Evolutionary conservation across 768 basidiomycete genomes (phyloP), one percentile per base, ranked within the genome.

Genomic region (Leccinum truebloodii): DNA sequence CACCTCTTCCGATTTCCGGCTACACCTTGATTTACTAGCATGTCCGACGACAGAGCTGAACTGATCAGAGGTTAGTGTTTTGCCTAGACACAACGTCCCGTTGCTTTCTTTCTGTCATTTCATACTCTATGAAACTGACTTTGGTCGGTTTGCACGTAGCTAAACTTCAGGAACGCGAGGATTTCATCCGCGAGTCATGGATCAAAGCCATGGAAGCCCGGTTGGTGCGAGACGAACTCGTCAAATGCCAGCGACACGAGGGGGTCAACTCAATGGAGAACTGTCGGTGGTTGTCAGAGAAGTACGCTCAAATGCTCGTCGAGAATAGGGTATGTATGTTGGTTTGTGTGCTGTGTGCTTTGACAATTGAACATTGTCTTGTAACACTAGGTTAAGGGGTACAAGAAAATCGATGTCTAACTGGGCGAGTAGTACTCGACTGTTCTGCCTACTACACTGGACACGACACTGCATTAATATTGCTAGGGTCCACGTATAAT

Each of bases 221-320:
- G 52, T 80, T 98, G 60, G 93, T 97, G 52, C 86, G 87, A 62
- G 89, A 92, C 59, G 92, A 95, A 74, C 84, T 98, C 57, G 81
- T 85, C 59, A 94, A 92, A 76, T 98, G 95, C 78, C 92, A 95
- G 69, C 82, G 84, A 67, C 81, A 83, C 7, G 95, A 98, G 78
- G 94, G 95, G 34, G 91, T 95, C 41, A 97, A 98, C 76, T 87
- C 92, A 69, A 86, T 92, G 62, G 90, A 95, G 75, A 90, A 86
- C 68, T 98, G 95, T 78, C 87, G 84, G 71, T 89, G 93, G 79
- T 75, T 95, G 51, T 84, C 91, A 51, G 88, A 95, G 61, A 88
- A 87, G 72, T 97, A 97, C 70, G 72, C 87, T 32, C 77, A 77
- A 30, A 91, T 95, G 87, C 77, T 98, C 56, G 77, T 79, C 74